Evolutionary conservation across 2,329 filamentous ascomycete species (phyloP), one percentile per base, ranked within the genome.

Genomic region (Biscogniauxia marginata): DNA sequence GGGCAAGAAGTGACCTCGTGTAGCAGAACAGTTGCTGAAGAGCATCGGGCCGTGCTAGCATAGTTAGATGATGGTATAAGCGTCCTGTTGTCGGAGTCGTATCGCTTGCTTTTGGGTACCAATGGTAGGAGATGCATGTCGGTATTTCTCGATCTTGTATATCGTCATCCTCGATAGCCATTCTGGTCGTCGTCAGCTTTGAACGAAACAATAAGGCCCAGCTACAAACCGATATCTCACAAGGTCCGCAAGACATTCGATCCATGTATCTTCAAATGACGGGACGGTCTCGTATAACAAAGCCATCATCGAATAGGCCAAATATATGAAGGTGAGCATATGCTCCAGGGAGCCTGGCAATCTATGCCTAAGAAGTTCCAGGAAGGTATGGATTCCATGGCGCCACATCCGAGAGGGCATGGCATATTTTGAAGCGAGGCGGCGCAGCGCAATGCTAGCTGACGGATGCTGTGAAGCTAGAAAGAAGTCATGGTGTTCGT

Each of bases 371-470:
- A 95, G 71, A 0, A 93, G 71, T 63, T 95, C 90, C 0, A 96
- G 77, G 55, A 93, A 93, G 0, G 84, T 86, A 66, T 95, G 90
- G 2, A 97, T 96, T 0, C 90, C 92, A 63, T 95, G 89, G 0
- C 90, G 82, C 93, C 93, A 97, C 89, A 97, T 93, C 0, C 92
- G 79, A 0, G 90, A 90, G 0, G 92, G 92, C 90, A 96, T 96
- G 0, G 85, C 85, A 63, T 96, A 96, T 59, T 93, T 93, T 0
- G 81, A 80, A 0, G 91, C 87, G 0, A 96, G 72, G 0, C 83
- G 77, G 2, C 82, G 79, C 0, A 96, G 70, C 0, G 86, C 84
- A 0, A 80, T 79, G 19, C 81, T 88, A 0, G 90, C 89, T 0
- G 86, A 87, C 0, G 91, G 92, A 67, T 96, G 91, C 62, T 96